Conservation (phyloP, 1,284 basidiomycete species). For the Fomitopsis pinicola region DNA sequence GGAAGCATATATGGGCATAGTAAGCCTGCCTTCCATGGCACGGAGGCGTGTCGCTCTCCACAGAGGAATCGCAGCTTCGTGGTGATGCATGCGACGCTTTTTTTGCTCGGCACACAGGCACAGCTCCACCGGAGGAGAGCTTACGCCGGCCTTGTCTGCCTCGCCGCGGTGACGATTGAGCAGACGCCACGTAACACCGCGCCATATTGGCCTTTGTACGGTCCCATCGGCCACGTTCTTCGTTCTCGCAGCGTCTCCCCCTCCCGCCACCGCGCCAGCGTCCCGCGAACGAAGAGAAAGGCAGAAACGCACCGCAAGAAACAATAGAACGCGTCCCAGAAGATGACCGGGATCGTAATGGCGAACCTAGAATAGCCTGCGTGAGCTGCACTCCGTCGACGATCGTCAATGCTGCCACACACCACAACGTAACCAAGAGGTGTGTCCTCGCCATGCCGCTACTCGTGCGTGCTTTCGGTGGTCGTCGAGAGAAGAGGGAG, state of each 20-base stretch:
- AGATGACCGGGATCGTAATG: conserved; percentile 52
- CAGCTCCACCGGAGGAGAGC: background rate
- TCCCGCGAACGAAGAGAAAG: background rate
- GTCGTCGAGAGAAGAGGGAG: conserved; percentile 13
- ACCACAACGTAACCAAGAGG: conserved; percentile 26
- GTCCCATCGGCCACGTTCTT: background rate
- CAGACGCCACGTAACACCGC: no score
- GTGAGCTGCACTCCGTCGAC: conserved; percentile 1
- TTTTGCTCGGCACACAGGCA: background rate
- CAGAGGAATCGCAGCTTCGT: no score
- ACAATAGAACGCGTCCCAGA: conserved; percentile 73
- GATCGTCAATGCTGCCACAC: conserved; percentile 3
- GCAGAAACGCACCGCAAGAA: conserved; percentile 51
- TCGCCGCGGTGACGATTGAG: no score
- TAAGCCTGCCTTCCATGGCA: no score
- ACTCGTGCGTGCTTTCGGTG: background rate
- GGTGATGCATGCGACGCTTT: no score
- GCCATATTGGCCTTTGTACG: background rate
- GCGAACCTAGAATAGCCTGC: conserved; percentile 37
- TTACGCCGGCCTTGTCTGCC: background rate
- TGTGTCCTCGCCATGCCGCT: conserved; percentile 23
- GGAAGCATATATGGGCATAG: no score
- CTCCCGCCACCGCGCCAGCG: background rate
- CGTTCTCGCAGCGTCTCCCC: background rate
- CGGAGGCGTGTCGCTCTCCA: no score